Conservation (phyloP, 179 eudicot genomes). For the Pouteria campechiana region DNA sequence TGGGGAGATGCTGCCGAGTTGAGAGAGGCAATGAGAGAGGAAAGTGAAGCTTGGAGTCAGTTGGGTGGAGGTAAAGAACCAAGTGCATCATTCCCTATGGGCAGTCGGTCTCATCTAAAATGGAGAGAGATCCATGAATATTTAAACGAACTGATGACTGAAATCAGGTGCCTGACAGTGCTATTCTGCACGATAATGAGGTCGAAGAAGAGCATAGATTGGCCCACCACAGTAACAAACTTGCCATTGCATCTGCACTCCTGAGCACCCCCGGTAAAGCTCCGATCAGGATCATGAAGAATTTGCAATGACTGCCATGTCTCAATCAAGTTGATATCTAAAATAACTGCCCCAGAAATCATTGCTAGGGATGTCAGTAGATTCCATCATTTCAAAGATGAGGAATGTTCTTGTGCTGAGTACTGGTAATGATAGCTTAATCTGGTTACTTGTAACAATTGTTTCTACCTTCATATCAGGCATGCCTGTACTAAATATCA, state of each 20-base stretch:
- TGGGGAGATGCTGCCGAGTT: constrained; percentile 65
- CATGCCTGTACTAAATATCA: no score
- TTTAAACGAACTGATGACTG: constrained; percentile 45
- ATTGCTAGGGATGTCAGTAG: constrained; percentile 69
- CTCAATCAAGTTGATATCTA: constrained; percentile 61
- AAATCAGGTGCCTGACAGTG: constrained; percentile 56
- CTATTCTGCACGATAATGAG: constrained; percentile 66
- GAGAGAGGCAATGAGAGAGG: constrained; percentile 64
- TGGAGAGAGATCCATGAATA: constrained; percentile 40
- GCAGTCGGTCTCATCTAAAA: constrained; percentile 53
- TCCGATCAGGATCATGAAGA: constrained; percentile 78
- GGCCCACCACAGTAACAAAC: constrained; percentile 64
- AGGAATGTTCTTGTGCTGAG: constrained; percentile 69
- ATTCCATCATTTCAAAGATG: constrained; percentile 77
- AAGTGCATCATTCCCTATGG: constrained; percentile 59
- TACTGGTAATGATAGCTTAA: constrained; percentile 70
- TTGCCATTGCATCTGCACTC: constrained; percentile 76
- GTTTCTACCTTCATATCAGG: no score
- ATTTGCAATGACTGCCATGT: constrained; percentile 71
- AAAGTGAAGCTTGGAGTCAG: constrained; percentile 80
- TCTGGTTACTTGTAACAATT: no score
- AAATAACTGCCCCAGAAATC: constrained; percentile 50
- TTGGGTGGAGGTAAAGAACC: constrained; percentile 69
- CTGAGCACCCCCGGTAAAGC: constrained; percentile 55
- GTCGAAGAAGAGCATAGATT: constrained; percentile 55